These are phyloP conservation scores for Lotmaria passim DNA, from an alignment of 208 protist genomes.

Conservation along the genomic window DNA sequence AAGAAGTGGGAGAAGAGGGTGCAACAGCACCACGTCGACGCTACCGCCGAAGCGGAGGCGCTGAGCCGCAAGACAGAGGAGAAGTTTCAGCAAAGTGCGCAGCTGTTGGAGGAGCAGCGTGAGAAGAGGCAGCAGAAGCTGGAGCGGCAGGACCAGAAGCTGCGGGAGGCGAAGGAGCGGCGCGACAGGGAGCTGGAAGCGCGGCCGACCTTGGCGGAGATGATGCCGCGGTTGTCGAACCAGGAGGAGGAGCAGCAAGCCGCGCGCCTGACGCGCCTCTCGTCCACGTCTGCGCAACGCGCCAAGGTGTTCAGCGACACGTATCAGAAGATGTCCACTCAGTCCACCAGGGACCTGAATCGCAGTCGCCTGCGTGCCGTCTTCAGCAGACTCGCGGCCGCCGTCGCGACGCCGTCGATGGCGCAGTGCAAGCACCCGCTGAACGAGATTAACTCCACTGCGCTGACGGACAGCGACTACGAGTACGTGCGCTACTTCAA, in stretches of 20 bases:
- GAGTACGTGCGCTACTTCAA: slow-evolving; percentile 89
- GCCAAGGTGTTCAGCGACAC: slow-evolving; percentile 69
- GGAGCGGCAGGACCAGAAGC: slow-evolving; percentile 68
- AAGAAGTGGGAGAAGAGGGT: slow-evolving; percentile 78
- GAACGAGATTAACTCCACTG: slow-evolving; percentile 51
- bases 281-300: slow-evolving; percentile 50
- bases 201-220: slow-evolving; percentile 36
- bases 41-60: slow-evolving; percentile 43
- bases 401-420: slow-evolving; percentile 28
- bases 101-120: slow-evolving; percentile 69
- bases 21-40: slow-evolving; percentile 55
- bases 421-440: slow-evolving; percentile 68
- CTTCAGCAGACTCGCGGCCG: slow-evolving; percentile 57
- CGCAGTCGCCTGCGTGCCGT: slow-evolving; percentile 65
- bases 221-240: slow-evolving; percentile 53
- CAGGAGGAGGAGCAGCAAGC: slow-evolving; percentile 72
- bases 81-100: slow-evolving; percentile 71
- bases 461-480: slow-evolving; percentile 64
- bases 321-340: slow-evolving; percentile 78
- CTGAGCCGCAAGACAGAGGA: slow-evolving; percentile 56
- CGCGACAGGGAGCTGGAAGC: slow-evolving; percentile 38
- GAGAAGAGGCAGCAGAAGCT: slow-evolving; percentile 72
- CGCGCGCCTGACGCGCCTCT: slow-evolving; percentile 52
- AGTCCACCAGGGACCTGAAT: slow-evolving; percentile 72
- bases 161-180: slow-evolving; percentile 41